Base-by-base conservation (phyloP, 192 early-diverging fungal genomes). In the Ambispora gerdemannii region DNA sequence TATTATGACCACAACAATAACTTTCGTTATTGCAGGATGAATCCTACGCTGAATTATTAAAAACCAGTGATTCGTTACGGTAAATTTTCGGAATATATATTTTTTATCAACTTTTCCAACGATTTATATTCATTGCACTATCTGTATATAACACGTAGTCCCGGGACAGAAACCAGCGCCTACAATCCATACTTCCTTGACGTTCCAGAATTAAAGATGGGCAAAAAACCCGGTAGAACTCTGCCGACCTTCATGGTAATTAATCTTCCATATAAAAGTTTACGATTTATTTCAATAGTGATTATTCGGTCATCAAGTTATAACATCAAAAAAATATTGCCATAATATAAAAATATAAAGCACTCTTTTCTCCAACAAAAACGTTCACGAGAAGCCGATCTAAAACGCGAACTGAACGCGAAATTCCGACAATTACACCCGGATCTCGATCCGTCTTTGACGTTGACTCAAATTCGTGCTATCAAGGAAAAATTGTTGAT, bases 111-210 rank as follows among this genome's bases (percentile, higher is more conserved):
- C 25, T 36, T 25, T 13, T 13, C n/a, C 49, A 27, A 24, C 10
- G 33, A 4, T 34, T 51, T 30, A 28, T 4, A 25, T 55, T 10
- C 31, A 25, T 11, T 22, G 30, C 3, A 20, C 28, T 13, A n/a
- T n/a, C n/a, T n/a, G 19, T 62, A 50, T 30, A 19, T 77, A 53
- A 22, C 59, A 74, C 38, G 15, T 35, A 81, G 77, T 24, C 65
- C 78, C 22, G 74, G 77, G 2, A 43, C 63, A 1, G 63, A 33
- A 8, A 25, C 51, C 4, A 32, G 58, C 3, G 61, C 56, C 1
- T 98, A 98, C 63, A 83, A 95, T 76, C 94, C 95, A 8, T 88
- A 84, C 53, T 87, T 84, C 55, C 76, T 99, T 13, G 97, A 99
- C 72, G 90, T 95, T 66, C 91, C 93, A 11, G 89, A 90, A 15